Conservation (phyloP, 2,329 filamentous ascomycete genomes). For the Aspergillus clavatus region DNA sequence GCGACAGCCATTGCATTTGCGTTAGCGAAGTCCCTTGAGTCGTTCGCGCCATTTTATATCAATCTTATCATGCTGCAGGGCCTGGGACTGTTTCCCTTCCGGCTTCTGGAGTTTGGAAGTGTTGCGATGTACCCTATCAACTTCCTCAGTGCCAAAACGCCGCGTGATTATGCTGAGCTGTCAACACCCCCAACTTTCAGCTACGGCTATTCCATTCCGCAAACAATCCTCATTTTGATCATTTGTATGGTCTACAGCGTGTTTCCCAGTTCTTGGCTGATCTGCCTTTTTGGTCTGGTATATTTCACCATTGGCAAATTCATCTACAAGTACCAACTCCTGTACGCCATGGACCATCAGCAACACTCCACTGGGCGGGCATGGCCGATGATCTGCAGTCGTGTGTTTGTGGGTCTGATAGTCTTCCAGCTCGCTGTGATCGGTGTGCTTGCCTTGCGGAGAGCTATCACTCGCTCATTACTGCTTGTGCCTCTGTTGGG, state of each 20-base stretch:
- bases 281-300: constrained; percentile 70
- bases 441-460: constrained; percentile 71
- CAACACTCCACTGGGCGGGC: constrained; percentile 67
- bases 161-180: constrained; percentile 80
- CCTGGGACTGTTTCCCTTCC: constrained; percentile 87
- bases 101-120: constrained; percentile 82
- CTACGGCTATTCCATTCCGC: constrained; percentile 93
- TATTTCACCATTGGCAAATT: constrained; percentile 48
- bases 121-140: constrained; percentile 79
- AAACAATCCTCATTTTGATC: constrained; percentile 87
- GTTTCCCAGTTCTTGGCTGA: constrained; percentile 70
- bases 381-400: constrained; percentile 95
- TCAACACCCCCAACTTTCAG: constrained; percentile 80
- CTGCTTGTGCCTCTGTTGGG: constrained; percentile 71
- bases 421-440: constrained; percentile 91
- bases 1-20: constrained; percentile 70
- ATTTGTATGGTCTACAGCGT: constrained; percentile 94
- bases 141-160: constrained; percentile 74
- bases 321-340: constrained; percentile 69
- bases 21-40: constrained; percentile 70
- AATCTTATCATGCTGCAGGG: constrained; percentile 93
- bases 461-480: constrained; percentile 67
- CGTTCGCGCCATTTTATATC: constrained; percentile 77
- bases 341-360: constrained; percentile 97
- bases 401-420: constrained; percentile 76